These are phyloP conservation scores for Trichoderma semiorbis DNA, from an alignment of 2,329 filamentous ascomycete species.

Conservation along the genomic window DNA sequence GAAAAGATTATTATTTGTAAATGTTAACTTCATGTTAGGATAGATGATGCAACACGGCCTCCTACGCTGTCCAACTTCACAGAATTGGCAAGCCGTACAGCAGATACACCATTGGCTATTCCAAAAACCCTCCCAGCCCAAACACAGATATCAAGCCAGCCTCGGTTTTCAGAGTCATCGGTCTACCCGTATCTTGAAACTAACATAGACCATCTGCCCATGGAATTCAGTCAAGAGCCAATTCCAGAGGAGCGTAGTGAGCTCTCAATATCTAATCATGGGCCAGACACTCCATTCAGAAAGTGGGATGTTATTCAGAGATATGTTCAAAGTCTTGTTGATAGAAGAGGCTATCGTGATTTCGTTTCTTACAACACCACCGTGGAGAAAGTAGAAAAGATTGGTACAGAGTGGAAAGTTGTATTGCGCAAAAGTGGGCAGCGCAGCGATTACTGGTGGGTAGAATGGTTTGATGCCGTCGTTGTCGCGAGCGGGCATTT, in stretches of 20 bases:
- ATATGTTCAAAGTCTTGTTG: slow-evolving; percentile 52
- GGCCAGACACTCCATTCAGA: slow-evolving; percentile 57
- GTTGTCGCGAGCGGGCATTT: slow-evolving; percentile 60
- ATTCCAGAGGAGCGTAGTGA: slow-evolving; percentile 41
- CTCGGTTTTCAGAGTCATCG: slow-evolving; percentile 55
- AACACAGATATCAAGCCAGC: slow-evolving; percentile 39
- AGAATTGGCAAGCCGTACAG: slow-evolving; percentile 45
- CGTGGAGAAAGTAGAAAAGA: slow-evolving; percentile 56
- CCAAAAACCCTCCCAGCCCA: slow-evolving; percentile 47
- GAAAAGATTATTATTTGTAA: neutral
- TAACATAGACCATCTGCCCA: slow-evolving; percentile 56
- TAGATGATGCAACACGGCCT: slow-evolving; percentile 37
- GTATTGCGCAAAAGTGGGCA: slow-evolving; percentile 41
- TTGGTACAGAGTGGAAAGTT: slow-evolving; percentile 49
- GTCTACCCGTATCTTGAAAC: slow-evolving; percentile 64
- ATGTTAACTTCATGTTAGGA: slow-evolving; percentile 33
- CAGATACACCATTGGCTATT: slow-evolving; percentile 46
- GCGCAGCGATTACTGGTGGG: slow-evolving; percentile 57
- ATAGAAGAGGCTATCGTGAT: slow-evolving; percentile 51
- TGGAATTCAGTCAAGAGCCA: slow-evolving; percentile 58
- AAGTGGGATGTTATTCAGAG: slow-evolving; percentile 55
- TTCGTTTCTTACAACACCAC: slow-evolving; percentile 56
- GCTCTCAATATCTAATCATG: slow-evolving; percentile 41
- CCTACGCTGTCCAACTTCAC: slow-evolving; percentile 44
- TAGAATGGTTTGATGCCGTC: slow-evolving; percentile 59